These are phyloP conservation scores for Proliferodiscus dingleyae DNA, from an alignment of 2,329 filamentous ascomycete species.

Conservation along the genomic window DNA sequence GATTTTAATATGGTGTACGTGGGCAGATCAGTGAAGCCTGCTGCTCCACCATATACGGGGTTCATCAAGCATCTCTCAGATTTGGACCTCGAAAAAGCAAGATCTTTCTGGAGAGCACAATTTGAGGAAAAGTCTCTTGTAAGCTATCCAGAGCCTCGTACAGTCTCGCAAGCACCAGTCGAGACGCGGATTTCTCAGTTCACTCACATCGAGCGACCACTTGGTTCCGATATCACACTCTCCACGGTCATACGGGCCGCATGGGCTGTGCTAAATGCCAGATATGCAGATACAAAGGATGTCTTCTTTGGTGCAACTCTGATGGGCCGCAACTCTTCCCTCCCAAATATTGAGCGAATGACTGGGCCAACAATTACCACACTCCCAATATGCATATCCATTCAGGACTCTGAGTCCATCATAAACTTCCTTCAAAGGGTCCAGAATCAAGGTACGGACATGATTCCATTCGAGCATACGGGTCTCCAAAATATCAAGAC, in stretches of 20 bases:
- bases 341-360: conserved; percentile 37
- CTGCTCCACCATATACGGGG: conserved; percentile 43
- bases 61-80: no score
- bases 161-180: conserved; percentile 34
- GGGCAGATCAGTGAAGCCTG: conserved; percentile 19
- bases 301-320: conserved; percentile 39
- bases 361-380: conserved; percentile 40
- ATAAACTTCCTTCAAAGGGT: conserved; percentile 40
- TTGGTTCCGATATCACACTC: conserved; percentile 33
- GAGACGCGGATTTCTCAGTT: conserved; percentile 45
- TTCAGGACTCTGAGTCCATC: conserved; percentile 30
- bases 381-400: conserved; percentile 35
- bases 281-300: conserved; percentile 34
- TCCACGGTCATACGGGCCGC: conserved; percentile 22
- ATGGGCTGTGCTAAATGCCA: conserved; percentile 36
- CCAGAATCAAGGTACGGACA: conserved; percentile 43
- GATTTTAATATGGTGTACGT: conserved; percentile 17
- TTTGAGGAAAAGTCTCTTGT: no score
- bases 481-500: conserved; percentile 19
- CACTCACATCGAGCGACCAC: conserved; percentile 41
- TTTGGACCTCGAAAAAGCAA: no score
- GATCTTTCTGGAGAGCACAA: no score
- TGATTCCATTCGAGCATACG: conserved; percentile 35
- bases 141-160: conserved; percentile 46
- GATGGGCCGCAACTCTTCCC: conserved; percentile 35